Conservation (phyloP, 768 basidiomycete species). For the Candolleomyces eurysporus region DNA sequence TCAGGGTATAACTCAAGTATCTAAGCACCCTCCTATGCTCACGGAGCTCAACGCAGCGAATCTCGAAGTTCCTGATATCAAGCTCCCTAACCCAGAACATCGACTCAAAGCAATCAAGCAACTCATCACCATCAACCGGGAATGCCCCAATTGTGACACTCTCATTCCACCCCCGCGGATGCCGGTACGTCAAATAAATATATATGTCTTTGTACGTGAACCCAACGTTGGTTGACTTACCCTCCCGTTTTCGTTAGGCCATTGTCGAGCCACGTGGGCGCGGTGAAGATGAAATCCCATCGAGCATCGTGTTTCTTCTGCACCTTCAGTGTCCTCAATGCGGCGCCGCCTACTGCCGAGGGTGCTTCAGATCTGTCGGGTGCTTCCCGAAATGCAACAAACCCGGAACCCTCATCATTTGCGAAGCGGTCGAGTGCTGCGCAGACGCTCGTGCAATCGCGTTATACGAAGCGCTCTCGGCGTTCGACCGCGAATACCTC, state of each 20-base stretch:
- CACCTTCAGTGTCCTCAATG: conserved; percentile 45
- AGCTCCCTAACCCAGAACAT: conserved; percentile 1
- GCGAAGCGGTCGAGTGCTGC: conserved; percentile 41
- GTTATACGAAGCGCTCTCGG: conserved; percentile 47
- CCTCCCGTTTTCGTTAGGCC: neutral
- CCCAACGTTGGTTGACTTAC: neutral
- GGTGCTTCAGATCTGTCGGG: conserved; percentile 39
- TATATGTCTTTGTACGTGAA: neutral
- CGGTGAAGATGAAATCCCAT: conserved; percentile 16
- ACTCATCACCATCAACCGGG: neutral
- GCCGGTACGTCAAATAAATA: neutral
- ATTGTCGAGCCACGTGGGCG: neutral
- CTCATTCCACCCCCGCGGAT: neutral
- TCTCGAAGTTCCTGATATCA: conserved; percentile 1
- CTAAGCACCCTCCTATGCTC: no score
- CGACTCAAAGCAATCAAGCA: neutral
- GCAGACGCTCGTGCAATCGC: conserved; percentile 48
- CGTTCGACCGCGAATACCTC: conserved; percentile 46
- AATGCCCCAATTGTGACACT: neutral
- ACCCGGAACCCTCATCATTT: conserved; percentile 35
- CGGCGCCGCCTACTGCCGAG: conserved; percentile 45
- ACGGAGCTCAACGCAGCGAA: neutral
- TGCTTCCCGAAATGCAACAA: conserved; percentile 36
- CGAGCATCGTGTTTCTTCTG: conserved; percentile 31
- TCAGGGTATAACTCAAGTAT: no score